Conservation (phyloP, 495 filamentous ascomycete genomes). For the Lepidopterella palustris region DNA sequence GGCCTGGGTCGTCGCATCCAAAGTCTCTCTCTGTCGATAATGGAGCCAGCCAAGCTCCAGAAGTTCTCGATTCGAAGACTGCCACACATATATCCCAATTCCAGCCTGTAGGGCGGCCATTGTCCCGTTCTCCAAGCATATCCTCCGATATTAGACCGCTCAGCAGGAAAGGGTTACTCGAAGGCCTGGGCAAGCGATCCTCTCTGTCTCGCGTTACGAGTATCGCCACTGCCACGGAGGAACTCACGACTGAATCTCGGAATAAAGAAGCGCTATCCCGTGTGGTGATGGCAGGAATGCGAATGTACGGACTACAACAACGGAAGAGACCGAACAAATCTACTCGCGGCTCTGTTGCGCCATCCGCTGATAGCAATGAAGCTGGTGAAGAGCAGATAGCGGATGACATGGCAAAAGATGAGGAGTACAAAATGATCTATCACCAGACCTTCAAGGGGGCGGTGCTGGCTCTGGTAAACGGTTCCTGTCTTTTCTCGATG, state of each 20-base stretch:
- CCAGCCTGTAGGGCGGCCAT: conserved; percentile 6
- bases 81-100: not conserved
- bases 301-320: conserved; percentile 55
- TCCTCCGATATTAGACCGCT: conserved; percentile 18
- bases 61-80: not conserved
- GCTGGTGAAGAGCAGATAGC: conserved; percentile 2
- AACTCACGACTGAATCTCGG: conserved; percentile 36
- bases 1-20: conserved; percentile 2
- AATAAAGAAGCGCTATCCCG: conserved; percentile 44
- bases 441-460: conserved; percentile 59
- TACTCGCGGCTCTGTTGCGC: conserved; percentile 8
- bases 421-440: conserved; percentile 61
- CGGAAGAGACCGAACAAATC: conserved; percentile 28
- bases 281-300: conserved; percentile 55
- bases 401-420: conserved; percentile 39
- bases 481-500: not conserved
- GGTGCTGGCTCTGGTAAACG: conserved; percentile 46
- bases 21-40: conserved; percentile 30
- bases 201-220: conserved; percentile 33
- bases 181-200: conserved; percentile 18
- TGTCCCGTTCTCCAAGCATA: conserved; percentile 32
- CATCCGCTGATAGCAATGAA: conserved; percentile 6
- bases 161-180: conserved; percentile 20
- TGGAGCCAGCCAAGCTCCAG: not conserved
- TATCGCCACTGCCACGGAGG: conserved; percentile 40